Conservation (phyloP, 2,329 filamentous ascomycete genomes). For the Cladosporium sp. region DNA sequence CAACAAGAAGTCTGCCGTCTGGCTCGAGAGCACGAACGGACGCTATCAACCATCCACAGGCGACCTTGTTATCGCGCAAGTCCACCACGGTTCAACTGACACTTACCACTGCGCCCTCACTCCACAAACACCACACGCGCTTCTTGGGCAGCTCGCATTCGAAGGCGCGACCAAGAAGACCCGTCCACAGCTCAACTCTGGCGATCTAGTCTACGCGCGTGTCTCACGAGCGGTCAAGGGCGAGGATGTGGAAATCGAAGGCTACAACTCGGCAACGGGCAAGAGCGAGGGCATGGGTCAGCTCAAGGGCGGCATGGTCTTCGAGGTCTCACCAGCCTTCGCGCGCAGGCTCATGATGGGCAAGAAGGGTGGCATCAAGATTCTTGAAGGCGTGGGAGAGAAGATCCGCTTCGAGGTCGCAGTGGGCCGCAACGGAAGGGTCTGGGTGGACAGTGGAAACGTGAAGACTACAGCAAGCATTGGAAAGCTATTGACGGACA, state of each 20-base stretch:
- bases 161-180: constrained; percentile 91
- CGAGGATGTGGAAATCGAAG: constrained; percentile 87
- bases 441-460: constrained; percentile 84
- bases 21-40: constrained; percentile 65
- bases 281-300: constrained; percentile 85
- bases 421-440: constrained; percentile 83
- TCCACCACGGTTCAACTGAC: constrained; percentile 71
- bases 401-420: constrained; percentile 90
- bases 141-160: constrained; percentile 85
- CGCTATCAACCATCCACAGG: constrained; percentile 75
- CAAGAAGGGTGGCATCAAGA: constrained; percentile 62
- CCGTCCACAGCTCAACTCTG: constrained; percentile 68
- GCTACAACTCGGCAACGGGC: constrained; percentile 78
- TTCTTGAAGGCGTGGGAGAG: constrained; percentile 76
- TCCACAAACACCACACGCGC: constrained; percentile 56
- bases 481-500: constrained; percentile 70
- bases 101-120: constrained; percentile 76
- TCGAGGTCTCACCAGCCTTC: constrained; percentile 73
- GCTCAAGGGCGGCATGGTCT: constrained; percentile 80
- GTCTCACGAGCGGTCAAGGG: constrained; percentile 72
- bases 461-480: constrained; percentile 70
- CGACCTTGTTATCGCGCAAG: constrained; percentile 83
- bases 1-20: constrained; percentile 69
- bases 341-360: constrained; percentile 68
- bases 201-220: constrained; percentile 84